Evolutionary conservation across 1,284 basidiomycete species (phyloP).

Genomic region (Pulveroboletus ridleyi): DNA sequence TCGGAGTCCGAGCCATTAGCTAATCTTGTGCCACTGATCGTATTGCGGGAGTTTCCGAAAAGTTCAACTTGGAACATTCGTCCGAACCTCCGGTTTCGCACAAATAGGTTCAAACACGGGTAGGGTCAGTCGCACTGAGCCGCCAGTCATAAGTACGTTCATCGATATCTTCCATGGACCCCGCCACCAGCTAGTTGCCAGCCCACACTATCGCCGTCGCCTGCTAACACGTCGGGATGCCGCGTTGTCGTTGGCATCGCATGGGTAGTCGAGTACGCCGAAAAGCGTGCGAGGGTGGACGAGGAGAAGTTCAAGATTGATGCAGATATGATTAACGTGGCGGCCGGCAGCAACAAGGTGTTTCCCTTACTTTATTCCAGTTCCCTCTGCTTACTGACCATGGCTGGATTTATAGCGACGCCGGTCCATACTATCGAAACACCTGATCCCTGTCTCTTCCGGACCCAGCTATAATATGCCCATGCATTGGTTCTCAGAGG

Average conservation of each 20-base stretch:
- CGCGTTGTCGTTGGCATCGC: conserved; percentile 81
- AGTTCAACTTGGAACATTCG: too few species aligned
- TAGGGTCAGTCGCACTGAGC: too few species aligned
- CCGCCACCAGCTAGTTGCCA: too few species aligned
- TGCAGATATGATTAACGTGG: conserved; percentile 70
- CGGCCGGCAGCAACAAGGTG: conserved; percentile 73
- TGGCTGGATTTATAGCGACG: conserved; percentile 45
- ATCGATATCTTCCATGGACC: too few species aligned
- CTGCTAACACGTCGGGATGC: too few species aligned
- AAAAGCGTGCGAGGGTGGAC: conserved; percentile 68
- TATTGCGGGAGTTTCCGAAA: too few species aligned
- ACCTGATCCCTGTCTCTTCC: conserved; percentile 45
- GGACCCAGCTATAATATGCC: conserved; percentile 34
- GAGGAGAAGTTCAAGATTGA: conserved; percentile 77
- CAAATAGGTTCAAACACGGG: too few species aligned
- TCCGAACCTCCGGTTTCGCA: too few species aligned
- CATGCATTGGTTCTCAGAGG: conserved; percentile 34
- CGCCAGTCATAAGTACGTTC: too few species aligned
- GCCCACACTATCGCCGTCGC: too few species aligned
- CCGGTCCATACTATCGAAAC: conserved; percentile 74
- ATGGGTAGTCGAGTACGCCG: conserved; percentile 92
- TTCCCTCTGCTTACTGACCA: not conserved
- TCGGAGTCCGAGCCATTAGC: too few species aligned
- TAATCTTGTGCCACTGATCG: too few species aligned
- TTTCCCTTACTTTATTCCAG: conserved; percentile 29